A percentile compares a stretch with the other conserved stretches of the same genome.
phyloP scores from a whole-genome alignment of 257 asterid genomes.

The Solanum piurae region DNA sequence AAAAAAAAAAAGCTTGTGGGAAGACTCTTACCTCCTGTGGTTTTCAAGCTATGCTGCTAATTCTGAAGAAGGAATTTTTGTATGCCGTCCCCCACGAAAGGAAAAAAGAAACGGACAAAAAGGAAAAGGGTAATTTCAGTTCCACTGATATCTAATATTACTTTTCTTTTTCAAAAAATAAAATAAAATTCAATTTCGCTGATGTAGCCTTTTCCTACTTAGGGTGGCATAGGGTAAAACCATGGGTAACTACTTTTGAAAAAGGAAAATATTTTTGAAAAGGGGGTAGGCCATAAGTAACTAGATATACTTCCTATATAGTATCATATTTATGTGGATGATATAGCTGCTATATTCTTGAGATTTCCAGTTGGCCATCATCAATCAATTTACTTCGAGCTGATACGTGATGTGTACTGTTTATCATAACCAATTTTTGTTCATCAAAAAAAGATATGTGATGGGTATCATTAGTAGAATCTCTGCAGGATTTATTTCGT shows the following conservation, averaged over 20 bases:
- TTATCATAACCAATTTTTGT: not conserved
- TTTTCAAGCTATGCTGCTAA: not conserved
- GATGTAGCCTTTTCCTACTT: not conserved
- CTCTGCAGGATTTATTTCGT: not conserved
- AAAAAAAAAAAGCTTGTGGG: too few species aligned
- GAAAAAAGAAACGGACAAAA: not conserved
- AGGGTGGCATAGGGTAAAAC: not conserved
- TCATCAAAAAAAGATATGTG: not conserved
- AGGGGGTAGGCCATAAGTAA: not conserved
- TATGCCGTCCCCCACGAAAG: not conserved
- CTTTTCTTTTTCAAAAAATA: not conserved
- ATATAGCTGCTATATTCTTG: not conserved
- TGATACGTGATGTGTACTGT: not conserved
- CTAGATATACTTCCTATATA: not conserved
- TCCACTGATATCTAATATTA: not conserved
- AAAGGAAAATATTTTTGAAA: not conserved
- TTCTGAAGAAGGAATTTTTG: not conserved
- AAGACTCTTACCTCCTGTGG: not conserved
- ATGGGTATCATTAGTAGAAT: not conserved
- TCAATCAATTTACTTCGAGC: not conserved
- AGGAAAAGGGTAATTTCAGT: not conserved
- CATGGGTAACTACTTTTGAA: not conserved
- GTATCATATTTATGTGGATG: not conserved
- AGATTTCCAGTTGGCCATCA: not conserved
- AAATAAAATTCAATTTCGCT: not conserved